These are phyloP conservation scores for Gamsiella multidivaricata DNA, from an alignment of 192 early-diverging fungal genomes.

Conservation along the genomic window DNA sequence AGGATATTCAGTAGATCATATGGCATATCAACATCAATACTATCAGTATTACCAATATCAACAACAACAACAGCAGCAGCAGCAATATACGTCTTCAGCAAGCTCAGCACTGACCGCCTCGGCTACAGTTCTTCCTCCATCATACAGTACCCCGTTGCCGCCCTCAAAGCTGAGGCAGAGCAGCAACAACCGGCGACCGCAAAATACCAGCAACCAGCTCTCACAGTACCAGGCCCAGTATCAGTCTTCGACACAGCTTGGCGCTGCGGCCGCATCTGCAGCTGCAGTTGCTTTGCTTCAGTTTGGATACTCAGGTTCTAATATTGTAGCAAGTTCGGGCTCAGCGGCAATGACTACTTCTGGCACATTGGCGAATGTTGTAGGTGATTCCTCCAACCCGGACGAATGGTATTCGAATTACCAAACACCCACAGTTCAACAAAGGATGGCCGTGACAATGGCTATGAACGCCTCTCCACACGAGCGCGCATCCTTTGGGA, in stretches of 20 bases:
- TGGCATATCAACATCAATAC: constrained; percentile 11
- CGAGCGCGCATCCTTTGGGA: not conserved
- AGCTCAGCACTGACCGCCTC: not conserved
- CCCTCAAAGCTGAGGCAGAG: constrained; percentile 19
- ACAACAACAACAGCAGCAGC: constrained; percentile 4
- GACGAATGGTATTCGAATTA: constrained; percentile 43
- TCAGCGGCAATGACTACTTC: not conserved
- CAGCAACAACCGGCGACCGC: not conserved
- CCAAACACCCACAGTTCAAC: constrained; percentile 12
- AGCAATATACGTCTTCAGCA: not conserved
- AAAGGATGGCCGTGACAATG: constrained; percentile 33
- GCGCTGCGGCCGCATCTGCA: constrained; percentile 47
- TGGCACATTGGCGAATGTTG: too few relatives aligned
- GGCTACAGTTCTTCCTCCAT: constrained; percentile 22
- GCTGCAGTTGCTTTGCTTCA: constrained; percentile 25
- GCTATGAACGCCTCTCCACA: constrained; percentile 1
- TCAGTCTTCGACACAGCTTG: constrained; percentile 36
- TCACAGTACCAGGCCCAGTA: constrained; percentile 45
- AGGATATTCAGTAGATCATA: not conserved
- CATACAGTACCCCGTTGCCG: constrained; percentile 40
- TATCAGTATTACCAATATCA: constrained; percentile 19
- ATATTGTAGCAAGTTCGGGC: too few relatives aligned
- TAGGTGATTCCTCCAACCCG: not conserved
- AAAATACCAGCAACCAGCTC: constrained; percentile 9
- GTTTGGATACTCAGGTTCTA: constrained; percentile 11